A percentile compares a stretch with the other conserved stretches of the same genome.
These are phyloP conservation scores for Vigna nakashimae DNA, from an alignment of 306 rosid genomes.

Conservation along the genomic window DNA sequence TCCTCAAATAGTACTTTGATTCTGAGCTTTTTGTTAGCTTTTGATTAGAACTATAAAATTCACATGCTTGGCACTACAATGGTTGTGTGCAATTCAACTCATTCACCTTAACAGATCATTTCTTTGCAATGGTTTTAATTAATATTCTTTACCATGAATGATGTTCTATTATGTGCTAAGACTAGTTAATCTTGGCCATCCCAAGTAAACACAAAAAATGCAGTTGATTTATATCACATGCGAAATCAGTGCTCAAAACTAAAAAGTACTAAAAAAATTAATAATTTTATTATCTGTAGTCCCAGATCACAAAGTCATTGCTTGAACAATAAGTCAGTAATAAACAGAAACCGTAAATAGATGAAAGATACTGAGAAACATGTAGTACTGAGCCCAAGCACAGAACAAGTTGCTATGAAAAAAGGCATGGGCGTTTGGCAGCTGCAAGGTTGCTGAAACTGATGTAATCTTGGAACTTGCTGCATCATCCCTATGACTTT, in stretches of 20 bases:
- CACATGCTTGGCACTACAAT: background rate
- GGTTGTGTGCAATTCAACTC: background rate
- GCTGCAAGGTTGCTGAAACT: background rate
- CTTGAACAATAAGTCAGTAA: background rate
- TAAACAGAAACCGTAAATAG: background rate
- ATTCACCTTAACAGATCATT: background rate
- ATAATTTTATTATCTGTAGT: background rate
- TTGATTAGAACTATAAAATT: background rate
- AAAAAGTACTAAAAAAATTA: background rate
- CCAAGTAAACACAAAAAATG: background rate
- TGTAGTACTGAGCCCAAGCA: background rate
- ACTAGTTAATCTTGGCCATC: background rate
- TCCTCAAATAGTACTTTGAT: background rate
- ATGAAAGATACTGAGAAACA: slow-evolving; percentile 16
- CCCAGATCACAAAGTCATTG: background rate
- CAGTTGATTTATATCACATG: background rate
- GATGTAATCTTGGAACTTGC: background rate
- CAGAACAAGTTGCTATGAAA: background rate
- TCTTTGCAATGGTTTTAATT: background rate
- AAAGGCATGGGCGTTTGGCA: background rate
- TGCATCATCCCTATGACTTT: background rate
- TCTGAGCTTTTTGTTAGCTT: background rate
- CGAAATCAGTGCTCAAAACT: background rate
- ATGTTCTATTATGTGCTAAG: background rate
- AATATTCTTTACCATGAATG: background rate